Evolutionary conservation across 306 rosid genomes (phyloP), one percentile per base, ranked within the genome.

Genomic region (Ochetophila trinervis): DNA sequence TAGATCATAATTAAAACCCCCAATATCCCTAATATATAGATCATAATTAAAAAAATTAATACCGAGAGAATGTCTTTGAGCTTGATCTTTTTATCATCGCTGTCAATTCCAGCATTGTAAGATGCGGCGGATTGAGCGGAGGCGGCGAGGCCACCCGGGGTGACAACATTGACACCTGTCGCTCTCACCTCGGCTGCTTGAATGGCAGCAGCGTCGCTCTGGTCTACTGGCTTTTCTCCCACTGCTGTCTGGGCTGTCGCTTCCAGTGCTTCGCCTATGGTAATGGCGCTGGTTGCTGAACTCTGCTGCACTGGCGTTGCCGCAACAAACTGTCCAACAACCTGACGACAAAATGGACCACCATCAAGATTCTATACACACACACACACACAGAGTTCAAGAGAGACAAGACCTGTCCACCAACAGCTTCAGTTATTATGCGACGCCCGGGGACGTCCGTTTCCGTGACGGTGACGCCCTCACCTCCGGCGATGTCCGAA

Each of bases 231-330:
- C 76, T 82, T 85, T 8, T 83, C 42, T 0, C 96, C 90, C 5
- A 59, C 70, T 0, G 82, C 70, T 0, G 82, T 79, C 34, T 68
- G 62, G 0, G 84, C 83, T 18, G 84, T 68, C 0, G 96, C 96
- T 79, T 91, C 97, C 51, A 86, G 68, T 8, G 96, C 97, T 56
- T 88, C 88, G 3, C 96, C 97, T 36, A 91, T 85, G 3, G 91
- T 88, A 15, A 89, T 67, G 3, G 76, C 68, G 34, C 56, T 72
- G 62, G 71, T 63, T 2, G 2, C 50, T 7, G 2, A 16, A 0
- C 58, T 53, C 23, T 60, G 34, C 6, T 47, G 18, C 42, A 78
- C 69, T 12, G 81, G 80, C 0, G 76, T 73, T 2, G 95, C 71
- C 57, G 85, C 63, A 34, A 23, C 71, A 57, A 35, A 72, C 67